Conservation (phyloP, 2,329 filamentous ascomycete species). For the Ilyonectria mors-panacis region DNA sequence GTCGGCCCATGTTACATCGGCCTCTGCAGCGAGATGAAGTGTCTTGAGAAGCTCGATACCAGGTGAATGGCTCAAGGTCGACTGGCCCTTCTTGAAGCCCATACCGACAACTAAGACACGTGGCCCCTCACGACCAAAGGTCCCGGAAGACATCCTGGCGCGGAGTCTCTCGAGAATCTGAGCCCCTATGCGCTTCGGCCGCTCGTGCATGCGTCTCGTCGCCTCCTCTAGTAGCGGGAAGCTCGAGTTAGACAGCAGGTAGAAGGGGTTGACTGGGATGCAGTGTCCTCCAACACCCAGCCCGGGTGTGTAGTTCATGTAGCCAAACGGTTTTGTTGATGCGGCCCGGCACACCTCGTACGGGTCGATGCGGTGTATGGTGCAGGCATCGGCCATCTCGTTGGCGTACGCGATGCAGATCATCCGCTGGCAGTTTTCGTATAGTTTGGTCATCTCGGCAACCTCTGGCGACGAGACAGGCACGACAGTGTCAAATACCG, state of each 20-base stretch:
- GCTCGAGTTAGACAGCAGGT: slow-evolving; percentile 63
- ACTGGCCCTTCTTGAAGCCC: slow-evolving; percentile 66
- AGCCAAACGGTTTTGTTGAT: slow-evolving; percentile 68
- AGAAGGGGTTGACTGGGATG: slow-evolving; percentile 70
- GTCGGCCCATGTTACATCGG: slow-evolving; percentile 61
- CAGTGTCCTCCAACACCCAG: slow-evolving; percentile 70
- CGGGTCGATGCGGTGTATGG: slow-evolving; percentile 61
- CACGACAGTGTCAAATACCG: slow-evolving; percentile 64
- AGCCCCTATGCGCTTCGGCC: no score
- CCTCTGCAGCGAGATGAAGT: slow-evolving; percentile 53
- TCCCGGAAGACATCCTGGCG: neutral
- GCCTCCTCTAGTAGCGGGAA: slow-evolving; percentile 64
- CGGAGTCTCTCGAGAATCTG: slow-evolving; percentile 43
- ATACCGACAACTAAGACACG: slow-evolving; percentile 62
- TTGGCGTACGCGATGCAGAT: slow-evolving; percentile 69
- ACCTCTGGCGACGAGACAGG: slow-evolving; percentile 67
- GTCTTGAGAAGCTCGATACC: slow-evolving; percentile 59
- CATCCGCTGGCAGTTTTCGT: slow-evolving; percentile 72
- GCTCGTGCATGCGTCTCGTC: slow-evolving; percentile 58
- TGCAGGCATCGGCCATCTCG: slow-evolving; percentile 70
- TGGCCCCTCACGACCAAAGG: slow-evolving; percentile 26
- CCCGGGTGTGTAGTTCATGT: slow-evolving; percentile 62
- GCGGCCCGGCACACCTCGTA: slow-evolving; percentile 66
- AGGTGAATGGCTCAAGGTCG: slow-evolving; percentile 63
- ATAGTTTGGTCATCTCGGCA: slow-evolving; percentile 72